Conservation (phyloP, 2,329 filamentous ascomycete species). For the Fusarium protoensiforme region DNA sequence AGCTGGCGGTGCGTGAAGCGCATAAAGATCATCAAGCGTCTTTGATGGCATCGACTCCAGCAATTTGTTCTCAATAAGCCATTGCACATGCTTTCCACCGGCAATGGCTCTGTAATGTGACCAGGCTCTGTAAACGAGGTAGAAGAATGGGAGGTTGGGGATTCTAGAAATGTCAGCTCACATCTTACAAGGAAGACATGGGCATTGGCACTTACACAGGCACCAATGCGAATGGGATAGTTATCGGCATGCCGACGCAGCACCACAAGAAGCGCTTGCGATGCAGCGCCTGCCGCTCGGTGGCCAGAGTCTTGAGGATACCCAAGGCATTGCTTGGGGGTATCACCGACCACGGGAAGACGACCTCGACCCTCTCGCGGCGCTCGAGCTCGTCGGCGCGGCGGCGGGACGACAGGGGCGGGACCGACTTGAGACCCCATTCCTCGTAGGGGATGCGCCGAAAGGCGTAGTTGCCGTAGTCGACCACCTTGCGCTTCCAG, state of each 20-base stretch:
- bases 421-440: constrained; percentile 97
- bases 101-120: constrained; percentile 89
- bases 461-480: constrained; percentile 87
- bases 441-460: constrained; percentile 94
- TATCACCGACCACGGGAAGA: constrained; percentile 80
- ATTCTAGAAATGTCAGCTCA: constrained; percentile 63
- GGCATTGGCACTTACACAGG: constrained; percentile 75
- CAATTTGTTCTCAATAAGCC: constrained; percentile 79
- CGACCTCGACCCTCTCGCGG: constrained; percentile 74
- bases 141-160: constrained; percentile 97
- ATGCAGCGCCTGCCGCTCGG: constrained; percentile 84
- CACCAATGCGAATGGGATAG: constrained; percentile 82
- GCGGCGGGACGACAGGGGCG: constrained; percentile 77
- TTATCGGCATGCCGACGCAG: constrained; percentile 83
- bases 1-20: constrained; percentile 51
- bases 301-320: constrained; percentile 77
- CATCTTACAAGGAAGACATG: not conserved
- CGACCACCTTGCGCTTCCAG: constrained; percentile 89
- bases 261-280: constrained; percentile 82
- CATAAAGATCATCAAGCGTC: constrained; percentile 80
- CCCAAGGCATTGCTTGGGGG: constrained; percentile 69
- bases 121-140: constrained; percentile 90
- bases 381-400: constrained; percentile 72
- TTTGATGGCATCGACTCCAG: constrained; percentile 73
- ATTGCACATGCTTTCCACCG: constrained; percentile 87